A percentile compares a stretch with the other conserved stretches of the same genome.
phyloP scores from a whole-genome alignment of 257 asterid genomes.

The Salvia hispanica region DNA sequence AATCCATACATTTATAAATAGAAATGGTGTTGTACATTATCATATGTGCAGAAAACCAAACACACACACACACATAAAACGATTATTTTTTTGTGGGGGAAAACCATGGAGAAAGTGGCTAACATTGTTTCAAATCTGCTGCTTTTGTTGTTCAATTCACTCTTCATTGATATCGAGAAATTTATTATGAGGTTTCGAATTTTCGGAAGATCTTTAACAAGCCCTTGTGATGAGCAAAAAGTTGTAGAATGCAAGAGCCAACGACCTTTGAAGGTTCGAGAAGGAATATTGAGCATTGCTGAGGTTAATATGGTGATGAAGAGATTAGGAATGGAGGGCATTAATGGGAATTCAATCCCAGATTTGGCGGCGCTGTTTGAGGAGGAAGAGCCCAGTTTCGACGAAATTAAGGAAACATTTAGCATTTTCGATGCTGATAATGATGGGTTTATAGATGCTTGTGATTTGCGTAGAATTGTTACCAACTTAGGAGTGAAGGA shows the following conservation, averaged over 20 bases:
- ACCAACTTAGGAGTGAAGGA: constrained; percentile 37
- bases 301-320: constrained; percentile 37
- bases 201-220: not conserved
- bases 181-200: constrained; percentile 7
- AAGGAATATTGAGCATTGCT: constrained; percentile 15
- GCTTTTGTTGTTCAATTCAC: constrained; percentile 24
- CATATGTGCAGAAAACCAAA: not conserved
- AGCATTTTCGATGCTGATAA: constrained; percentile 46
- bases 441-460: constrained; percentile 53
- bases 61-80: not conserved
- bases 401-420: constrained; percentile 46
- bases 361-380: constrained; percentile 39
- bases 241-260: not conserved
- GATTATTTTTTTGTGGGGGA: no score
- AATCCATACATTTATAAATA: constrained; percentile 18
- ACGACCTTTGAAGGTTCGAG: not conserved
- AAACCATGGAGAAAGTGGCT: constrained; percentile 30
- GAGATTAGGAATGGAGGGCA: constrained; percentile 37
- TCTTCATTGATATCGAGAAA: constrained; percentile 13
- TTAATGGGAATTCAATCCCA: not conserved
- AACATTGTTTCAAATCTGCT: constrained; percentile 24
- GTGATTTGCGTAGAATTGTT: constrained; percentile 46
- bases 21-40: not conserved
- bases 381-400: constrained; percentile 43
- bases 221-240: not conserved